Evolutionary conservation across 768 basidiomycete species (phyloP), one percentile per base, ranked within the genome.

Genomic region (Calocera viscosa): DNA sequence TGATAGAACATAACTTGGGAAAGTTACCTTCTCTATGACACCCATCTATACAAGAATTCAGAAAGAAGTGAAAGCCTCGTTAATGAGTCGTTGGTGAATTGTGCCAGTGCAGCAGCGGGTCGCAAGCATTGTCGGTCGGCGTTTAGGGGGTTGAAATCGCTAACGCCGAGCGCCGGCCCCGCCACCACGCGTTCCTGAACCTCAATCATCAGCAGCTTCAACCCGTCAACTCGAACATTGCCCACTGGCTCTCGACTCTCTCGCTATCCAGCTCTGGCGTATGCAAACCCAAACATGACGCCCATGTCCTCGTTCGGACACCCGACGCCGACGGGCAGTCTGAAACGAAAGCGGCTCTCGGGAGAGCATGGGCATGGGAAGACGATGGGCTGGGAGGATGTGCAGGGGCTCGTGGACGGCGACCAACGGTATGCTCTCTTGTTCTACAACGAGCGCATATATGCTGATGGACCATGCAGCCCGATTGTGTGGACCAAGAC

Each of bases 21-120:
- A 2, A 30, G 70, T 53, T 19, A 76, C 91, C 86, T 97, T 97
- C 78, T 97, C 94, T 72, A 93, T 82, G 73, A 96, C 85, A 73
- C 94, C 94, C 94, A 97, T 96, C 35, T 38, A 5, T 5, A 38
- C 35, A 38, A 38, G 35, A 38, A 14, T 14, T 5, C 7, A 38
- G 35, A 14, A 14, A 38, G 35, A 38, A 14, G 14, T 5, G 14
- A 14, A 38, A 38, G 35, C 35, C 7, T 5, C 7, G 35, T 38
- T 38, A 5, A 14, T 38, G 35, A 38, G 35, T 5, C 7, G 35
- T 5, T 38, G 7, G 35, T 38, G 35, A 41, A 60, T 3, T 3
- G n/a, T 17, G 22, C 60, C 39, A 49, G 39, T 47, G 40, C 33
- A 35, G 65, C 8, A 8, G 43, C 8, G 43, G 19, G 8, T 19